Evolutionary conservation across 306 rosid genomes (phyloP).

Genomic region (Quillaja saponaria): DNA sequence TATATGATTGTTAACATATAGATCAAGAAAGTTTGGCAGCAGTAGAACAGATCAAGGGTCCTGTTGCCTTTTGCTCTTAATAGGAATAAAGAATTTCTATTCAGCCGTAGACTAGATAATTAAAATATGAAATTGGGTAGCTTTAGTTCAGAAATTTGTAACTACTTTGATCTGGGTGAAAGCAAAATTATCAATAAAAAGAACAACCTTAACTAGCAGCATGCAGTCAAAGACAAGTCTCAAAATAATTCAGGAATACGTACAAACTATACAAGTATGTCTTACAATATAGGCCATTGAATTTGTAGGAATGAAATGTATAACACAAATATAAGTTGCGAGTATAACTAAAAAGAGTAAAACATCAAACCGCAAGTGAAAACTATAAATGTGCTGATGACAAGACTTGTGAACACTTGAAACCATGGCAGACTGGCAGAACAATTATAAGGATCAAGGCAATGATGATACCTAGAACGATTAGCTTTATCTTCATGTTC

Average conservation of each 20-base stretch:
- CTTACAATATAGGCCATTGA: conserved; percentile 31
- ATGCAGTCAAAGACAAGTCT: conserved; percentile 12
- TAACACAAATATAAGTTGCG: conserved; percentile 26
- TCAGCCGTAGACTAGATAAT: no score
- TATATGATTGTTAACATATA: conserved; percentile 30
- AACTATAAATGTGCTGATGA: conserved; percentile 5
- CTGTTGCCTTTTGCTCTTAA: conserved; percentile 57
- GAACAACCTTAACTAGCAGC: background rate
- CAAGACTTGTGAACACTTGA: conserved; percentile 54
- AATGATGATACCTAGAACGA: conserved; percentile 72
- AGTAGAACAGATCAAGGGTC: conserved; percentile 45
- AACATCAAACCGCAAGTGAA: conserved; percentile 24
- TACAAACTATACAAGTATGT: conserved; percentile 59
- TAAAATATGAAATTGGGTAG: no score
- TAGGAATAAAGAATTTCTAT: conserved; percentile 69
- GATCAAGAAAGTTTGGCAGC: conserved; percentile 47
- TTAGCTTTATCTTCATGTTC: conserved; percentile 88
- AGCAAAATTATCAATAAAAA: no score
- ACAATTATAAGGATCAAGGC: conserved; percentile 73
- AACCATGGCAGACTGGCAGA: conserved; percentile 71
- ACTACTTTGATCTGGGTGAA: no score
- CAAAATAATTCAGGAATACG: conserved; percentile 7
- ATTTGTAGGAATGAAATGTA: conserved; percentile 28
- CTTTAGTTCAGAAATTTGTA: no score
- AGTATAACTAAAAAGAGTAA: background rate